Base-by-base conservation (phyloP, 257 asterid genomes). In the Thymus quinquecostatus region DNA sequence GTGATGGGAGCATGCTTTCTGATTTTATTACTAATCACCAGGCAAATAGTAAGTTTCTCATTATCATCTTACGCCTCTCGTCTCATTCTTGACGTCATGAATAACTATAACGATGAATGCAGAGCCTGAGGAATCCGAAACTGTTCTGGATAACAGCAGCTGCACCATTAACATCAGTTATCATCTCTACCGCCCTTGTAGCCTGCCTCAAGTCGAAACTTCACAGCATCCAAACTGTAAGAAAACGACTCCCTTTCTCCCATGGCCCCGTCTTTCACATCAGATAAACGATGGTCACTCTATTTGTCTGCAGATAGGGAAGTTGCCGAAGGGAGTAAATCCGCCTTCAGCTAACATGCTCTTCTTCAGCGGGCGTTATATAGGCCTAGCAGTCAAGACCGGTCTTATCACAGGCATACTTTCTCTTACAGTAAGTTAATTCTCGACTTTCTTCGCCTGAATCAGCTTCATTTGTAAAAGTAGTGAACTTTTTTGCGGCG, bases 91-190 rank as follows among this genome's bases (percentile, higher is more conserved):
- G 70, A 14, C 11, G 32, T 40, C n/a, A 6, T 10, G 10, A 44
- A 44, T 50, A 43, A 6, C 51, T 55, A 34, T 7, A 49, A 53
- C 40, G 38, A 45, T 54, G 53, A 41, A 72, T 58, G 82, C 82
- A 94, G 96, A 91, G 95, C 82, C 49, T 74, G 77, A 86, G 84
- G 78, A 87, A 82, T 40, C 96, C 96, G 4, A 89, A 72, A 72
- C 79, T 86, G 34, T 94, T 91, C 79, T 94, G 97, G 97, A 69
- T 94, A 68, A 80, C 97, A 51, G 98, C 97, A 45, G 83, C 83
- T 43, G 85, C 96, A 2, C 99, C 99, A 1, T 78, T 94, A 68
- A 55, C 95, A 76, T 85, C 97, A 1, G 99, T 91, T 67, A 77
- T 91, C 69, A 69, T 91, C 1, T 91, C 99, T 36, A 94, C 99